phyloP scores from a whole-genome alignment of 1,284 basidiomycete species.

The Puccinia hordei region DNA sequence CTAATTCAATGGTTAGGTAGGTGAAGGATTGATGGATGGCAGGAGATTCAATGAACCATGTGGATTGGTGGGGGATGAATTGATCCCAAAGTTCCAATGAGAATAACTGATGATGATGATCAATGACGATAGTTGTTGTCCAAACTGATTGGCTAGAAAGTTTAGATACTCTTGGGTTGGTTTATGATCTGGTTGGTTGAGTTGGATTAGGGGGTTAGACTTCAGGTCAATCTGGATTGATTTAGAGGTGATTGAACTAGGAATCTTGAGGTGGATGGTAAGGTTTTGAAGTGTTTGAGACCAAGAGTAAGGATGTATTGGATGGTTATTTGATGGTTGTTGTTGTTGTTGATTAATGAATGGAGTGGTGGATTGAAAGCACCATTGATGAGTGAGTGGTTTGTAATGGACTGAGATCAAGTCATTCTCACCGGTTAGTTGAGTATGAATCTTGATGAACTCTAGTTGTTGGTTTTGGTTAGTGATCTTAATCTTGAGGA shows the following conservation, averaged over 20 bases:
- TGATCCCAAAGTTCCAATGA: constrained; percentile 20
- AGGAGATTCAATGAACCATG: constrained; percentile 20
- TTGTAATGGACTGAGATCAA: constrained; percentile 22
- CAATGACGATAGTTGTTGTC: not conserved
- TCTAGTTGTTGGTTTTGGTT: not conserved
- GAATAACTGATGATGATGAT: too few relatives aligned
- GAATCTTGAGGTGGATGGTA: constrained; percentile 55
- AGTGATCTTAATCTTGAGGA: not conserved
- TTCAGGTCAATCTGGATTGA: constrained; percentile 32
- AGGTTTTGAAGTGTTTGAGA: constrained; percentile 56
- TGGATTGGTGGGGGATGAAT: not conserved
- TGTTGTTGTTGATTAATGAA: not conserved
- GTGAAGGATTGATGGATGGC: not conserved
- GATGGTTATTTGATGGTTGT: not conserved
- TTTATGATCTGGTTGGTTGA: too few relatives aligned
- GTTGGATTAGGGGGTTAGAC: not conserved
- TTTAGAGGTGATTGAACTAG: constrained; percentile 52
- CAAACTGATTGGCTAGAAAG: constrained; percentile 9
- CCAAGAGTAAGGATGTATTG: constrained; percentile 54
- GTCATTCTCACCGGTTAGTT: constrained; percentile 16
- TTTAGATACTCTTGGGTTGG: constrained; percentile 30
- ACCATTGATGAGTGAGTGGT: constrained; percentile 16
- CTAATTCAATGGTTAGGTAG: constrained; percentile 25
- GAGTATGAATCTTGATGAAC: not conserved
- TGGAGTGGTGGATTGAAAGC: constrained; percentile 19